Percentiles rank a stretch among this genome's conserved stretches.
Evolutionary conservation across 257 asterid species (phyloP).

Genomic region (Gentiana straminea): DNA sequence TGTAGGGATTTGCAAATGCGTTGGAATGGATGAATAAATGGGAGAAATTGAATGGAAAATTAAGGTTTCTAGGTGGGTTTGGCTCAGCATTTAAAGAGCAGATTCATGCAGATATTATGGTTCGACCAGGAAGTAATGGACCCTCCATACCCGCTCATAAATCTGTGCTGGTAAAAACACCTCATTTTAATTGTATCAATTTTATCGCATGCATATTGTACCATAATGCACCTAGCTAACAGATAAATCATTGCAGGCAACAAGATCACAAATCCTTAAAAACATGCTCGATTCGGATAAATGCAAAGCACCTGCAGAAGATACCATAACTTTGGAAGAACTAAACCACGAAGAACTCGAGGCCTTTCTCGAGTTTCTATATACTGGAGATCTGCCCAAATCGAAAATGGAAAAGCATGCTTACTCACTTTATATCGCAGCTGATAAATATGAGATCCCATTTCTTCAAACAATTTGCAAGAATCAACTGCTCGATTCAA

Average conservation of each 20-base stretch:
- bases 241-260: conserved; percentile 33
- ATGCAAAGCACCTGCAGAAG: conserved; percentile 70
- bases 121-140: conserved; percentile 63
- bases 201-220: too few species aligned
- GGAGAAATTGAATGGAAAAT: conserved; percentile 51
- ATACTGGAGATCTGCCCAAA: conserved; percentile 51
- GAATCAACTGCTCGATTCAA: conserved; percentile 55
- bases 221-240: too few species aligned
- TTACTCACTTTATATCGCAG: conserved; percentile 60
- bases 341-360: conserved; percentile 53
- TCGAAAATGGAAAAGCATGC: conserved; percentile 64
- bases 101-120: conserved; percentile 63
- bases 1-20: conserved; percentile 79
- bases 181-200: too few species aligned
- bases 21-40: conserved; percentile 78
- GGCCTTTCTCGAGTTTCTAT: conserved; percentile 56
- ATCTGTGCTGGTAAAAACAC: conserved; percentile 49
- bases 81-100: conserved; percentile 50
- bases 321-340: conserved; percentile 54
- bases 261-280: conserved; percentile 55
- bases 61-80: conserved; percentile 51
- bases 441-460: conserved; percentile 79
- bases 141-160: conserved; percentile 69
- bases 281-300: conserved; percentile 64
- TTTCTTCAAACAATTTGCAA: conserved; percentile 64